Percentiles rank a stretch among this genome's conserved stretches.
Conservation (phyloP, 129 eudicot genomes). For the Flaveria ramosissima region DNA sequence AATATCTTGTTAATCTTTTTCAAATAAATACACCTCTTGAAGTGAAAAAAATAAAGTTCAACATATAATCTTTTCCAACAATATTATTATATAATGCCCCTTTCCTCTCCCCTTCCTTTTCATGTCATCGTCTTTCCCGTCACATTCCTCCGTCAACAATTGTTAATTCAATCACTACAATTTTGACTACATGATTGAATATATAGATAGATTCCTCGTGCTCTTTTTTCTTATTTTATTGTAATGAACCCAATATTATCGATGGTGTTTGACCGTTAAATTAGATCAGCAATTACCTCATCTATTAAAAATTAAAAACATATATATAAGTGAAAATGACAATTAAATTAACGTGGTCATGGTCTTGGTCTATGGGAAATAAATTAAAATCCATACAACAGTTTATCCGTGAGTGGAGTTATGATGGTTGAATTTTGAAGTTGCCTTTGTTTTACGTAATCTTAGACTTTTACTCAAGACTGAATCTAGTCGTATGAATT, state of each 20-base stretch:
- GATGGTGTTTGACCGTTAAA: slow-evolving; percentile 2
- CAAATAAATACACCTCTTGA: neutral
- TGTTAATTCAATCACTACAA: neutral
- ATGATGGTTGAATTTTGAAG: neutral
- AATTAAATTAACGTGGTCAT: neutral
- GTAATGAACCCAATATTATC: neutral
- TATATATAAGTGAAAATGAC: slow-evolving; percentile 11
- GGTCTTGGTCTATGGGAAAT: neutral
- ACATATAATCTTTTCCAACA: too few species aligned
- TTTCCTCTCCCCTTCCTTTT: neutral
- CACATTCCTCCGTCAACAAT: neutral
- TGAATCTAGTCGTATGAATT: neutral
- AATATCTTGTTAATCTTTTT: neutral
- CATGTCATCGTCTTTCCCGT: neutral
- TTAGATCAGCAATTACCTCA: neutral
- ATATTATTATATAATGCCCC: neutral
- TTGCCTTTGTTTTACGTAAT: slow-evolving; percentile 7
- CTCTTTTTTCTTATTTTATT: neutral
- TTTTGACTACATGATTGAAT: neutral
- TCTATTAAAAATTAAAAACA: neutral
- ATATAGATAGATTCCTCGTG: neutral
- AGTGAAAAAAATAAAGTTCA: neutral
- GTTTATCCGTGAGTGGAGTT: too few species aligned
- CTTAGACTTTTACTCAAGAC: neutral
- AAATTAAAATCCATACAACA: neutral